Conservation (phyloP, 257 asterid genomes). For the Striga asiatica region DNA sequence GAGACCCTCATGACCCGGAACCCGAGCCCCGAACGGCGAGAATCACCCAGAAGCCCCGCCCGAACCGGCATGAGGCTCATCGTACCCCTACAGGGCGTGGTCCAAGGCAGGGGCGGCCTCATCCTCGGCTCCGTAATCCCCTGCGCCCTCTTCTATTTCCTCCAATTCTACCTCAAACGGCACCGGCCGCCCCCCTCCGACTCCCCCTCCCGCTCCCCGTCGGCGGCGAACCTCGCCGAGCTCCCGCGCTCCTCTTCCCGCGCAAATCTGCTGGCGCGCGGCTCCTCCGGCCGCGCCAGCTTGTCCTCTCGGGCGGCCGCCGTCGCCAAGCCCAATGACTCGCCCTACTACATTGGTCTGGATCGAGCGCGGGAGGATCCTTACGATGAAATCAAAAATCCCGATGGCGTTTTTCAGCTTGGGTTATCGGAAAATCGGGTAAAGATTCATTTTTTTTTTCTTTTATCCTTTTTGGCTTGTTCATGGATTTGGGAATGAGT, state of each 20-base stretch:
- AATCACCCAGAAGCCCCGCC: constrained; percentile 22
- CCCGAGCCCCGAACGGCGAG: constrained; percentile 19
- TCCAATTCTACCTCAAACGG: constrained; percentile 74
- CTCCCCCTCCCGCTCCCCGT: constrained; percentile 42
- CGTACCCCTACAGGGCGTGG: constrained; percentile 87
- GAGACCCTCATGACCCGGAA: constrained; percentile 26
- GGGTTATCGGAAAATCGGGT: constrained; percentile 49
- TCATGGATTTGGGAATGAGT: not conserved
- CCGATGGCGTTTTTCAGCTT: constrained; percentile 52
- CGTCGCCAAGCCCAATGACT: constrained; percentile 30
- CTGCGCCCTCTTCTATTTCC: constrained; percentile 75
- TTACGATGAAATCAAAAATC: constrained; percentile 33
- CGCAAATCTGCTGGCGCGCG: constrained; percentile 43
- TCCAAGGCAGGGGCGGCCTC: constrained; percentile 85
- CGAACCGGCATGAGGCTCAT: constrained; percentile 75
- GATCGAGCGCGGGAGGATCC: constrained; percentile 38
- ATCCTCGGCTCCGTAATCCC: constrained; percentile 87
- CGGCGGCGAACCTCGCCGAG: constrained; percentile 39
- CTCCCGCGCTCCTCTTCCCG: constrained; percentile 66
- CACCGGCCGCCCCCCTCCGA: constrained; percentile 47
- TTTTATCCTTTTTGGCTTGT: too few relatives aligned
- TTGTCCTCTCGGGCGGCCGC: constrained; percentile 40
- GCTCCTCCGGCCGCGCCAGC: constrained; percentile 26
- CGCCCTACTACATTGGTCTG: constrained; percentile 30
- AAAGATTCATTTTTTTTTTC: not conserved